phyloP scores from a whole-genome alignment of 192 early-diverging fungal species.

The Pilobolus umbonatus region DNA sequence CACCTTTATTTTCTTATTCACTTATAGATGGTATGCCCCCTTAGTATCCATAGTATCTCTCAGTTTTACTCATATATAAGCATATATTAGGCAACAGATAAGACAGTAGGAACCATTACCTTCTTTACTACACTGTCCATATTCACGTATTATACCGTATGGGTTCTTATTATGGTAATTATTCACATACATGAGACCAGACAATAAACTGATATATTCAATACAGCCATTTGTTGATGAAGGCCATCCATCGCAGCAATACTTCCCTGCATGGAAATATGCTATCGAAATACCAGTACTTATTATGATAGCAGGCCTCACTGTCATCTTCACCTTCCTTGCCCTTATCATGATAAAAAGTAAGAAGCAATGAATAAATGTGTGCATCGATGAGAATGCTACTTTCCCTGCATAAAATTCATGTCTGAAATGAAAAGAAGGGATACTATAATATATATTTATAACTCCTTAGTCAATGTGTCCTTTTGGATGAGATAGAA shows the following conservation, averaged over 20 bases:
- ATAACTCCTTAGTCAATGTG: not conserved
- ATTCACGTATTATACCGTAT: constrained; percentile 87
- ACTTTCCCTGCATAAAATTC: no score
- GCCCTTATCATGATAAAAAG: constrained; percentile 83
- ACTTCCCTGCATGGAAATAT: constrained; percentile 79
- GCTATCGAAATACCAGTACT: constrained; percentile 85
- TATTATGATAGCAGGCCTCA: constrained; percentile 72
- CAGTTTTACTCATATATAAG: no score
- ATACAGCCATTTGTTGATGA: constrained; percentile 79
- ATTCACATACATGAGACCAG: not conserved
- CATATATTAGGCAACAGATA: constrained; percentile 51
- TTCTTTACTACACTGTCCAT: constrained; percentile 65
- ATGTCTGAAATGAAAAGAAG: not conserved
- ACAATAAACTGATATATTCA: not conserved
- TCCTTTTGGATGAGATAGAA: no score
- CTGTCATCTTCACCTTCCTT: constrained; percentile 74
- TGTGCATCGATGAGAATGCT: no score
- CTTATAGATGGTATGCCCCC: no score
- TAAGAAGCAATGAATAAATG: no score
- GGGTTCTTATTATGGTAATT: constrained; percentile 82
- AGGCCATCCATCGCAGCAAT: constrained; percentile 66
- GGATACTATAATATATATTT: not conserved
- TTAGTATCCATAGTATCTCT: no score
- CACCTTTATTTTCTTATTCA: no score
- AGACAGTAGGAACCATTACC: constrained; percentile 73